Evolutionary conservation across 768 basidiomycete species (phyloP).

Genomic region (Amanita phalloides): DNA sequence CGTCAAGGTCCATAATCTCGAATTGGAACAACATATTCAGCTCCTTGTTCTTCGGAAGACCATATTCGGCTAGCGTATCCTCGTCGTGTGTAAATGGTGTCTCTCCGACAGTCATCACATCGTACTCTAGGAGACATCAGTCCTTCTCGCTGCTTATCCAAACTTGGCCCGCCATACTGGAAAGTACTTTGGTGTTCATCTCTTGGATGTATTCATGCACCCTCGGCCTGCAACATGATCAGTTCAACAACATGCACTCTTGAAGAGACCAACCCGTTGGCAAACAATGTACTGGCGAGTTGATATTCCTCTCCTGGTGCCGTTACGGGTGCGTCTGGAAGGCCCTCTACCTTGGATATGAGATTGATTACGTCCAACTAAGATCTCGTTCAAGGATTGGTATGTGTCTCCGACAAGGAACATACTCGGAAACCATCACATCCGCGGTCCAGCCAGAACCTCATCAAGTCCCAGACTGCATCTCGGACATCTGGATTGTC

Average conservation of each 20-base stretch:
- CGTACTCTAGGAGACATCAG: constrained; percentile 25
- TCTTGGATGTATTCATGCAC: constrained; percentile 61
- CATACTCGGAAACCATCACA: constrained; percentile 67
- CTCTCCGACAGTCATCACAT: constrained; percentile 59
- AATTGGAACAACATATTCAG: constrained; percentile 61
- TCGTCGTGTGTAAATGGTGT: constrained; percentile 47
- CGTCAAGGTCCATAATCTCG: constrained; percentile 50
- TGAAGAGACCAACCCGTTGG: constrained; percentile 43
- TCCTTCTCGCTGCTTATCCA: background rate
- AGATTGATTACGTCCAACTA: constrained; percentile 68
- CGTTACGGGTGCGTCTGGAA: constrained; percentile 56
- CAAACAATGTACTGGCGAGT: constrained; percentile 38
- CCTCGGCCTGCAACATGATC: constrained; percentile 31
- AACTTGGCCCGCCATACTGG: constrained; percentile 27
- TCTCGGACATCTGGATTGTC: constrained; percentile 51
- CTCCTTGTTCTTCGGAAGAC: constrained; percentile 45
- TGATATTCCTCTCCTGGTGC: constrained; percentile 42
- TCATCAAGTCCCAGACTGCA: constrained; percentile 55
- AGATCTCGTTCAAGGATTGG: background rate
- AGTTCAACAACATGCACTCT: background rate
- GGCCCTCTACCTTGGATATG: constrained; percentile 49
- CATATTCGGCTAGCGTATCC: constrained; percentile 40
- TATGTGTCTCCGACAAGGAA: constrained; percentile 2
- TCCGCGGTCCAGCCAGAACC: constrained; percentile 65
- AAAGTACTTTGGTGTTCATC: constrained; percentile 53